A percentile compares a stretch with the other conserved stretches of the same genome.
Conservation (phyloP, 345 rosid species). For the Trapa incisa region DNA sequence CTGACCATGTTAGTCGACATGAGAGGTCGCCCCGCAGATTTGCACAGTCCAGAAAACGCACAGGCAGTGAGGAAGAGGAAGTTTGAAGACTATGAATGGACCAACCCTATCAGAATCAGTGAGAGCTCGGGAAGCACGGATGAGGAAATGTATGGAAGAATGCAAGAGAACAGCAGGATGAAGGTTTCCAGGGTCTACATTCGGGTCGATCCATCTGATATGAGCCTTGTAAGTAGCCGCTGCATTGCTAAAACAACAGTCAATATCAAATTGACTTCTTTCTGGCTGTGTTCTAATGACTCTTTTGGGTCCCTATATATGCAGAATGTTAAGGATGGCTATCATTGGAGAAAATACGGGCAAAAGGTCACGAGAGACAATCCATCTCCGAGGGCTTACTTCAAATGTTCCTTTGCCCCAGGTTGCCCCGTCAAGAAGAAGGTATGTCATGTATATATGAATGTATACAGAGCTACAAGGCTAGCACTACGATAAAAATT, state of each 20-base stretch:
- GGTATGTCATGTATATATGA: conserved; percentile 21
- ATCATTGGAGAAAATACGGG: conserved; percentile 95
- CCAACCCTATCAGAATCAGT: conserved; percentile 11
- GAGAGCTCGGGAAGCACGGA: conserved; percentile 29
- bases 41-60: too few relatives aligned
- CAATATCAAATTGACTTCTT: background rate
- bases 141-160: conserved; percentile 39
- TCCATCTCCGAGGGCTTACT: conserved; percentile 95
- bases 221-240: conserved; percentile 45
- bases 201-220: conserved; percentile 35
- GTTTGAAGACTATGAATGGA: conserved; percentile 23
- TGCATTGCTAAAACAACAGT: too few relatives aligned
- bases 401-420: conserved; percentile 80
- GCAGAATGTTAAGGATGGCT: conserved; percentile 80
- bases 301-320: too few relatives aligned
- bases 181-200: conserved; percentile 29
- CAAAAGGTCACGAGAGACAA: conserved; percentile 95
- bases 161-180: conserved; percentile 29
- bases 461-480: background rate
- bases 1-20: conserved; percentile 20
- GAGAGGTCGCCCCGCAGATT: background rate
- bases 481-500: too few relatives aligned
- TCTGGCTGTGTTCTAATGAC: background rate
- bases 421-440: conserved; percentile 82
- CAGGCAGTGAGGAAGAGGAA: conserved; percentile 28